Evolutionary conservation across 176 grass and related monocot species (phyloP).

Genomic region (Carex kokanica): DNA sequence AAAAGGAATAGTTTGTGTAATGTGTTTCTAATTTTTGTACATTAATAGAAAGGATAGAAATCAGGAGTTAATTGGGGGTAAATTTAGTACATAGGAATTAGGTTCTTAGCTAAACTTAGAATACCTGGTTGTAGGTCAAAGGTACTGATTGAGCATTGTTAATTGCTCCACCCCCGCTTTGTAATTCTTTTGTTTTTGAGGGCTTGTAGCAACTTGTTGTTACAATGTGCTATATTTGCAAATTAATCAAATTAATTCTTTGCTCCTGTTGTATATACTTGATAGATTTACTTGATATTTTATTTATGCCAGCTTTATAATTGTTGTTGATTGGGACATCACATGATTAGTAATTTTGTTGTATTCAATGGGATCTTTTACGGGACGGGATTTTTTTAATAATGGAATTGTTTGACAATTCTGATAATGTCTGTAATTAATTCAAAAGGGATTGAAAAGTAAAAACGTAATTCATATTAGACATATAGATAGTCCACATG

Average conservation of each 20-base stretch:
- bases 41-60: constrained; percentile 31
- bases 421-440: not conserved
- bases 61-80: constrained; percentile 7
- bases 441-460: not conserved
- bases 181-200: constrained; percentile 22
- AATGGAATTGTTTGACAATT: not conserved
- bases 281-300: not conserved
- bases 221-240: constrained; percentile 19
- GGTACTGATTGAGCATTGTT: constrained; percentile 23
- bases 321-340: not conserved
- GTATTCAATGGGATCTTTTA: not conserved
- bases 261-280: constrained; percentile 2
- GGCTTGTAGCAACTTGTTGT: constrained; percentile 20
- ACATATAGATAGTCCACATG: not conserved
- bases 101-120: constrained; percentile 5
- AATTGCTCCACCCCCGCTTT: constrained; percentile 23
- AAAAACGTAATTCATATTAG: not conserved
- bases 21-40: constrained; percentile 29
- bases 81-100: constrained; percentile 27
- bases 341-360: not conserved
- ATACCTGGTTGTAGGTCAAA: constrained; percentile 13
- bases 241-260: constrained; percentile 23
- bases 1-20: constrained; percentile 15
- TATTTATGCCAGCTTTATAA: not conserved
- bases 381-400: not conserved